These are phyloP conservation scores for Aegilops umbellulata DNA, from an alignment of 176 grass and related monocot genomes.

Conservation along the genomic window DNA sequence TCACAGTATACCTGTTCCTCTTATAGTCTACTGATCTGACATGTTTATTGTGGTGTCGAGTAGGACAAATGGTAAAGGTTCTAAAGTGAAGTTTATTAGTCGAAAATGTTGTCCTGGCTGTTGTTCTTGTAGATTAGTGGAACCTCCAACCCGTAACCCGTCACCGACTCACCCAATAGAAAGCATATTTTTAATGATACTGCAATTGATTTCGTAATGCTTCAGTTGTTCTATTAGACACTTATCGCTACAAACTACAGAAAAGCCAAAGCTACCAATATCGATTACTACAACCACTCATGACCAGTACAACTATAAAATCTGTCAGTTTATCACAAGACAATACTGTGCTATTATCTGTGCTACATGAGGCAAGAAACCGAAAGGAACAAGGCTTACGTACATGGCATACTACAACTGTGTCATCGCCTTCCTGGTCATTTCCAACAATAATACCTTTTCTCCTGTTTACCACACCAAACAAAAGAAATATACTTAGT, in stretches of 20 bases:
- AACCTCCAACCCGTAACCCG: background rate
- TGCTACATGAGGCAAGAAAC: background rate
- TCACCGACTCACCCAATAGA: background rate
- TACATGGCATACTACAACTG: slow-evolving; percentile 84
- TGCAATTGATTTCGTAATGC: background rate
- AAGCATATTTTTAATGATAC: background rate
- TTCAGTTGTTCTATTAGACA: background rate
- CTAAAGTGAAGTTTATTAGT: background rate
- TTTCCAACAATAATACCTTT: slow-evolving; percentile 96
- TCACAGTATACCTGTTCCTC: background rate
- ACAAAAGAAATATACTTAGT: slow-evolving; percentile 8
- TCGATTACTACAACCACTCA: background rate
- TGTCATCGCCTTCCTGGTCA: slow-evolving; percentile 95
- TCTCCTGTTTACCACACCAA: slow-evolving; percentile 68
- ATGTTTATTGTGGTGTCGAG: background rate
- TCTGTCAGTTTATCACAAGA: background rate
- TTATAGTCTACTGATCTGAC: background rate
- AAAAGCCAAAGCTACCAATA: background rate
- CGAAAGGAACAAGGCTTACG: slow-evolving; percentile 26
- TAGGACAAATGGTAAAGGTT: slow-evolving; percentile 4
- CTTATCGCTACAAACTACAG: background rate
- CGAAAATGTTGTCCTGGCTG: background rate
- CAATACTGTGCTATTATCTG: background rate
- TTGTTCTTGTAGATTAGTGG: slow-evolving; percentile 2
- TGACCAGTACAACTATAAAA: background rate